Percentiles rank a stretch among this genome's conserved stretches.
Evolutionary conservation across 257 asterid species (phyloP).

Genomic region (Solanum pennellii): DNA sequence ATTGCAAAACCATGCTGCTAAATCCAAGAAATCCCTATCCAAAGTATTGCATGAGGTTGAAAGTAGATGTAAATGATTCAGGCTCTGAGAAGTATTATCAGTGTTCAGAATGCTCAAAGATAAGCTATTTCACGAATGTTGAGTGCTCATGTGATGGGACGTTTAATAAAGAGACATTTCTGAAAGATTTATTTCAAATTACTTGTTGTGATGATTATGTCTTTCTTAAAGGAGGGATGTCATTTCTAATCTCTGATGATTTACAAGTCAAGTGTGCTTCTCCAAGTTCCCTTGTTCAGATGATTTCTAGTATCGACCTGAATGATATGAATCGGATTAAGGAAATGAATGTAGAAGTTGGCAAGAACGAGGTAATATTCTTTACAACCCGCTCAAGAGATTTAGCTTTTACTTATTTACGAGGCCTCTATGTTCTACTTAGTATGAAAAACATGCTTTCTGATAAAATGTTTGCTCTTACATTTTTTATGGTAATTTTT

Average conservation of each 20-base stretch:
- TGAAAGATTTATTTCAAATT: background rate
- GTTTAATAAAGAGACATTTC: background rate
- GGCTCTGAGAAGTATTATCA: background rate
- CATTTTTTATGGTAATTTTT: background rate
- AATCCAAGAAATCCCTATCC: background rate
- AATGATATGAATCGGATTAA: background rate
- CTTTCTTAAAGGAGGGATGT: background rate
- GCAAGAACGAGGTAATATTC: background rate
- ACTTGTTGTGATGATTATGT: background rate
- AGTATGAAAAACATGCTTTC: too few relatives aligned
- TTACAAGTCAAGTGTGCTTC: background rate
- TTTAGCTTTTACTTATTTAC: too few relatives aligned
- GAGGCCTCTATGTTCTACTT: too few relatives aligned
- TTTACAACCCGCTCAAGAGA: too few relatives aligned
- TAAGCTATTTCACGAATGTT: background rate
- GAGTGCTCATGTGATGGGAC: background rate
- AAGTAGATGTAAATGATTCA: background rate
- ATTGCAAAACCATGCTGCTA: background rate
- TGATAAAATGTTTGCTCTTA: too few relatives aligned
- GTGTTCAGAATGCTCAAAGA: background rate
- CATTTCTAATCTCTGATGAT: background rate
- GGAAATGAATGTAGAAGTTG: background rate
- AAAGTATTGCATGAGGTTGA: background rate
- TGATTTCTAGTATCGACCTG: background rate
- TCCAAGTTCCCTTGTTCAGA: background rate